Evolutionary conservation across 441 rosid genomes (phyloP), one percentile per base, ranked within the genome.

Genomic region (Euphorbia celastroides): DNA sequence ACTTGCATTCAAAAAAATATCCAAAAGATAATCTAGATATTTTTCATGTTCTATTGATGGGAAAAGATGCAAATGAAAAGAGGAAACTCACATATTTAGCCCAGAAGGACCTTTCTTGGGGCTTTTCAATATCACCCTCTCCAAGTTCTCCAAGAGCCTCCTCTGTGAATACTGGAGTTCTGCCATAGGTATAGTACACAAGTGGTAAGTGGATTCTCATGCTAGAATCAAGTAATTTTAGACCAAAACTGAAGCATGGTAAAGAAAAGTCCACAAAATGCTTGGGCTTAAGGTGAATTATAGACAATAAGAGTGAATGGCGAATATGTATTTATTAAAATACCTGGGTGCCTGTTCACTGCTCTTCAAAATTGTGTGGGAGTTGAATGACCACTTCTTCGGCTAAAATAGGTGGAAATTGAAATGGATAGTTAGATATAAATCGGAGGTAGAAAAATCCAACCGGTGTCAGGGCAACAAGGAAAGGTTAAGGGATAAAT

Each of bases 321-420:
- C 7, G 16, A 41, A 27, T 46, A 46, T 46, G 2, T 55, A 16
- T 28, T 23, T 14, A 44, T 28, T 34, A 55, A 30, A 9, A 27
- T 86, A 93, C 99, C 96, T 93, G 60, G 92, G 88, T 55, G 93
- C 99, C 77, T 79, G 92, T 70, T 93, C 96, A 56, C 81, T 80
- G 77, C 73, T 86, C 88, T 91, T 89, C 82, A 93, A 74, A 68
- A 89, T 70, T 1, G 96, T 83, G 76, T 83, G 83, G 5, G 96
- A 89, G 78, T 80, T 89, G 82, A 93, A 91, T 32, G 89, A 77
- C 99, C 97, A 93, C 78, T 88, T 91, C 60, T 82, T 63, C 72
- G 93, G 96, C 96, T 93, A 90, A 66, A 76, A 76, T 30, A 64
- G 28, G 68, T 8, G 46, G 26, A 71, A 65, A 74, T 57, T 60